Percentiles rank a stretch among this genome's conserved stretches.
Evolutionary conservation across 1,284 basidiomycete species (phyloP).

Genomic region (Ceratobasidium sp.): DNA sequence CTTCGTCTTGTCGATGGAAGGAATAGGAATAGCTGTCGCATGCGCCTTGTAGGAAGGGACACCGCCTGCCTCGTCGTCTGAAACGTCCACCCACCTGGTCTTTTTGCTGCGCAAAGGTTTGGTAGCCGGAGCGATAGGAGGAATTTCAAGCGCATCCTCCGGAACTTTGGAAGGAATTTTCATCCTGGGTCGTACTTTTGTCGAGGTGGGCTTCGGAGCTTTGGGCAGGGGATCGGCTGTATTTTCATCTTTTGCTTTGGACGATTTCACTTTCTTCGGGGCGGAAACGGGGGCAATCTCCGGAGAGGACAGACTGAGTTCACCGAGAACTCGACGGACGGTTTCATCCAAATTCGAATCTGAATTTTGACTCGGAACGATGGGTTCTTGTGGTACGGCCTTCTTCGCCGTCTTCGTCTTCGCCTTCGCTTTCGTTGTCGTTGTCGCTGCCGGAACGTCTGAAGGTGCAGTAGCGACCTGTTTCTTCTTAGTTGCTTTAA

Average conservation of each 20-base stretch:
- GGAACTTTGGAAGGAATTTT: no score
- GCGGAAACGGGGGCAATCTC: no score
- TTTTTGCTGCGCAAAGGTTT: not conserved
- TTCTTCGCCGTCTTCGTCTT: not conserved
- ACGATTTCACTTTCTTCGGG: no score
- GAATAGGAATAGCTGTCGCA: not conserved
- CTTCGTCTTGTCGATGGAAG: not conserved
- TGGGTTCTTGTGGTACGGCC: not conserved
- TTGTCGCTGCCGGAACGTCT: not conserved
- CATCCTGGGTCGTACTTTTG: not conserved
- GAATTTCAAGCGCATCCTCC: no score
- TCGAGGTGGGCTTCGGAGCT: not conserved
- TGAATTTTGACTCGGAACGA: not conserved
- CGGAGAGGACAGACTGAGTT: not conserved
- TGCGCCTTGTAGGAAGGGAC: not conserved
- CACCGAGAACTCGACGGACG: constrained; percentile 2
- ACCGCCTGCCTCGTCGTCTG: not conserved
- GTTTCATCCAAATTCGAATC: not conserved
- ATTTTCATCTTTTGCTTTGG: not conserved
- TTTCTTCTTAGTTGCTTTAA: not conserved
- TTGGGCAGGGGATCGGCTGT: not conserved
- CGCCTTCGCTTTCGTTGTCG: not conserved
- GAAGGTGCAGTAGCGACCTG: not conserved
- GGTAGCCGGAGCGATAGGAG: not conserved
- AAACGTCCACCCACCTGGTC: not conserved